phyloP scores from a whole-genome alignment of 2,329 filamentous ascomycete species.

The Colletotrichum echinochloae region DNA sequence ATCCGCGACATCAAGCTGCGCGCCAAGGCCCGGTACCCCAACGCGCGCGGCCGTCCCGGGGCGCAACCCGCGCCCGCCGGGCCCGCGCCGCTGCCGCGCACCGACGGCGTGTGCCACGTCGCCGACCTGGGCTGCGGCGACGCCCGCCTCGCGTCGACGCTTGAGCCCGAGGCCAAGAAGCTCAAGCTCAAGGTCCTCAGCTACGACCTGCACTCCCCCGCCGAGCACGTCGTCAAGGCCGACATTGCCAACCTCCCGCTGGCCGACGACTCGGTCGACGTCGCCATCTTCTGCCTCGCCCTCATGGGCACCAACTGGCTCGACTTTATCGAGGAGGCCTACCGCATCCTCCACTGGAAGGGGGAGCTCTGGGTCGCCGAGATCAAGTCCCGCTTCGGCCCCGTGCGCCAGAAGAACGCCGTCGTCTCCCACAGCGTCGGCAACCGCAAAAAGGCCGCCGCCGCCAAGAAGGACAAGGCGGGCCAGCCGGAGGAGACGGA shows the following conservation, averaged over 20 bases:
- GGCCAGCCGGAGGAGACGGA: constrained; percentile 54
- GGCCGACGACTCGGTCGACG: constrained; percentile 79
- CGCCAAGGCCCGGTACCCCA: constrained; percentile 62
- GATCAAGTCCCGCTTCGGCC: constrained; percentile 91
- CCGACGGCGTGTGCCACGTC: constrained; percentile 78
- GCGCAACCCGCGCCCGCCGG: constrained; percentile 42
- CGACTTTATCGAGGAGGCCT: constrained; percentile 95
- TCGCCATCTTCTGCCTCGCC: constrained; percentile 94
- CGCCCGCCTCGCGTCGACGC: constrained; percentile 79
- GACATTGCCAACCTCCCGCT: constrained; percentile 90
- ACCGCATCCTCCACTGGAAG: constrained; percentile 89
- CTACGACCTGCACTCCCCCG: constrained; percentile 87
- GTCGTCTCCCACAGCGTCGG: constrained; percentile 78
- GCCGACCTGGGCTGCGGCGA: constrained; percentile 96
- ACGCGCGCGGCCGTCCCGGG: constrained; percentile 41
- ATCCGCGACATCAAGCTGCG: constrained; percentile 77
- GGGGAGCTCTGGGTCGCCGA: constrained; percentile 98
- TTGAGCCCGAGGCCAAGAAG: constrained; percentile 73
- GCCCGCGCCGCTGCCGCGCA: constrained; percentile 74
- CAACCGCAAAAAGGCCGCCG: constrained; percentile 67
- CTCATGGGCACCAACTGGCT: constrained; percentile 99
- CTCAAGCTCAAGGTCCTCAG: constrained; percentile 82
- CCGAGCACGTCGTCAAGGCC: constrained; percentile 82
- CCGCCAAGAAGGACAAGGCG: constrained; percentile 59
- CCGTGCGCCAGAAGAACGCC: constrained; percentile 50